phyloP scores from a whole-genome alignment of 1,139 yeast genomes.

The Blastobotrys malaysiensis region DNA sequence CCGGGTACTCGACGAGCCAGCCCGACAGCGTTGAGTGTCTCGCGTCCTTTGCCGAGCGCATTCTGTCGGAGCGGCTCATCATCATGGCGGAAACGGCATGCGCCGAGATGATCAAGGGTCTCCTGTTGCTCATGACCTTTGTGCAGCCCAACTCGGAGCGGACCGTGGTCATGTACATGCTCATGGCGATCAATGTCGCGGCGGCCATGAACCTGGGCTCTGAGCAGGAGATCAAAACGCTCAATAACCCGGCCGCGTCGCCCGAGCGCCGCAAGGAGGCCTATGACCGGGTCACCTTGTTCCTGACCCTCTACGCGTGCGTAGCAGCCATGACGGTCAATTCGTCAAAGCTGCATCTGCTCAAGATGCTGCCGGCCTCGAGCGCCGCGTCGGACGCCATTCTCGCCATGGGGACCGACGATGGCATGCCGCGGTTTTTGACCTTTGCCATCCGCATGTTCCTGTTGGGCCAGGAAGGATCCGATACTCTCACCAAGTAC shows the following conservation, averaged over 20 bases:
- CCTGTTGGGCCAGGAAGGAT: background rate
- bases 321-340: background rate
- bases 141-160: background rate
- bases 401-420: background rate
- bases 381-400: background rate
- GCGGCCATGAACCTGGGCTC: background rate
- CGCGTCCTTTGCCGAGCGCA: background rate
- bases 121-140: background rate
- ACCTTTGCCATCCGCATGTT: background rate
- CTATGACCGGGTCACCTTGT: background rate
- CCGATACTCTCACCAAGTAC: background rate
- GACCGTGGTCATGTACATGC: background rate
- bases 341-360: background rate
- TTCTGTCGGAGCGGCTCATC: background rate
- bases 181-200: background rate
- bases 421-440: background rate
- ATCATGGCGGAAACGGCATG: background rate
- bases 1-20: conserved; percentile 14
- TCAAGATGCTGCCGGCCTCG: background rate
- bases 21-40: background rate
- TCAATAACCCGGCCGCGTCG: background rate
- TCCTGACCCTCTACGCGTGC: background rate
- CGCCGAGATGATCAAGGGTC: background rate
- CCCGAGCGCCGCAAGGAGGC: background rate
- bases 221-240: background rate